A percentile compares a stretch with the other conserved stretches of the same genome.
phyloP scores from a whole-genome alignment of 2,329 filamentous ascomycete genomes.

The Beauveria scarabaeidicola region DNA sequence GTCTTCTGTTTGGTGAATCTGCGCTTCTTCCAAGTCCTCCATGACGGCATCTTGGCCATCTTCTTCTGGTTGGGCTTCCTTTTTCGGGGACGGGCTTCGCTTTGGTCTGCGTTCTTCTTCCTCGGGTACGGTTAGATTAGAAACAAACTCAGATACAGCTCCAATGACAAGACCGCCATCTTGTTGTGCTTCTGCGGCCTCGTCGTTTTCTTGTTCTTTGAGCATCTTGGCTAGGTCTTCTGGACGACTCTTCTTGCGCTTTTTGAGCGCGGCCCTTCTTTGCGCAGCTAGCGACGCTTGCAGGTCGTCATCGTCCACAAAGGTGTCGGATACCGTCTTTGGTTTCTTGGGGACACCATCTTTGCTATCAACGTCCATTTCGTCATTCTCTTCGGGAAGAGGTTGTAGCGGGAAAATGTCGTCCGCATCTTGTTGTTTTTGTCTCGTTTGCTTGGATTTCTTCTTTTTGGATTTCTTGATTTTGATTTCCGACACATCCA shows the following conservation, averaged over 20 bases:
- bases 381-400: conserved; percentile 30
- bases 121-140: conserved; percentile 65
- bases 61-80: conserved; percentile 24
- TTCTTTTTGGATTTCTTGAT: conserved; percentile 93
- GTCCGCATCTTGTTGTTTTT: conserved; percentile 58
- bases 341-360: conserved; percentile 48
- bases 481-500: conserved; percentile 79
- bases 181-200: conserved; percentile 31
- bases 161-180: conserved; percentile 74
- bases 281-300: conserved; percentile 81
- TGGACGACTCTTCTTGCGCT: conserved; percentile 76
- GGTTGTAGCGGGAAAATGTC: conserved; percentile 43
- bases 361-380: conserved; percentile 72
- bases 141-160: conserved; percentile 90
- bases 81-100: conserved; percentile 28
- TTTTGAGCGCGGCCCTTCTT: conserved; percentile 76
- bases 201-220: conserved; percentile 51
- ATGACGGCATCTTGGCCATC: conserved; percentile 35
- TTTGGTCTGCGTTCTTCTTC: conserved; percentile 45
- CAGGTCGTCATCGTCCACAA: conserved; percentile 87
- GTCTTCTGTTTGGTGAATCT: conserved; percentile 32
- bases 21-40: conserved; percentile 25
- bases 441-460: conserved; percentile 67
- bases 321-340: conserved; percentile 55
- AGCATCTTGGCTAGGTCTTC: conserved; percentile 82